Conservation (phyloP, 2,329 filamentous ascomycete species). For the Epichloe gansuensis region DNA sequence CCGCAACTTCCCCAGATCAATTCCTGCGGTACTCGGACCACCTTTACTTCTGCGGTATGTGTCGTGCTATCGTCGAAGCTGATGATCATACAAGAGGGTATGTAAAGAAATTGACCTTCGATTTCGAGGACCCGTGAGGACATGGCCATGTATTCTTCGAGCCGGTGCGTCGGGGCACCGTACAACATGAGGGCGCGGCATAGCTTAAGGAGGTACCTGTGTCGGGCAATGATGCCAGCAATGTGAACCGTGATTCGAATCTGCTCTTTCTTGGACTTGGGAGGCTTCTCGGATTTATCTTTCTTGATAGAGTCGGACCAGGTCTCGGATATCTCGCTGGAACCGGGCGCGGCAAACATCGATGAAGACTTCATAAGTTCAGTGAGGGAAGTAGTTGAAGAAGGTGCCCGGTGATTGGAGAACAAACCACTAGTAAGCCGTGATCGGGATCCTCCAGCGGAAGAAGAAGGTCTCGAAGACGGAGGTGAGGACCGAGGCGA, state of each 20-base stretch:
- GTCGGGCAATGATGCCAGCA: slow-evolving; percentile 60
- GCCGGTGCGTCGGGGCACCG: slow-evolving; percentile 78
- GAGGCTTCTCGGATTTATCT: slow-evolving; percentile 24
- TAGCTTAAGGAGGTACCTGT: slow-evolving; percentile 72
- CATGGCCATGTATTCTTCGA: slow-evolving; percentile 89
- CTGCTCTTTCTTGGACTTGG: slow-evolving; percentile 26
- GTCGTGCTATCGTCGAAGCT: slow-evolving; percentile 68
- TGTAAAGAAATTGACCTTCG: slow-evolving; percentile 78
- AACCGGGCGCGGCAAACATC: slow-evolving; percentile 36
- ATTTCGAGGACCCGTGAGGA: slow-evolving; percentile 81
- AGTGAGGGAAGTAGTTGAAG: slow-evolving; percentile 32
- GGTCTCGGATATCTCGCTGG: slow-evolving; percentile 31
- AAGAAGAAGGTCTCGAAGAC: slow-evolving; percentile 28
- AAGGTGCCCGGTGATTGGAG: slow-evolving; percentile 28
- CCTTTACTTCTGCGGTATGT: slow-evolving; percentile 69
- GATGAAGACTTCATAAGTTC: slow-evolving; percentile 43
- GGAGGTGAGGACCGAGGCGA: slow-evolving; percentile 31
- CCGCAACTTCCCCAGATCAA: slow-evolving; percentile 61
- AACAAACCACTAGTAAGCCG: slow-evolving; percentile 28
- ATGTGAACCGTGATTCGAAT: slow-evolving; percentile 44
- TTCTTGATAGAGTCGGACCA: slow-evolving; percentile 32
- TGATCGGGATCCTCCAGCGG: slow-evolving; percentile 19
- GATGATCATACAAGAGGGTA: slow-evolving; percentile 89
- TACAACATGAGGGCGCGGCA: slow-evolving; percentile 82
- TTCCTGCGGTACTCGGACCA: slow-evolving; percentile 54